A percentile compares a stretch with the other conserved stretches of the same genome.
phyloP scores from a whole-genome alignment of 2,329 filamentous ascomycete species.

The Fusarium sulawesiense region DNA sequence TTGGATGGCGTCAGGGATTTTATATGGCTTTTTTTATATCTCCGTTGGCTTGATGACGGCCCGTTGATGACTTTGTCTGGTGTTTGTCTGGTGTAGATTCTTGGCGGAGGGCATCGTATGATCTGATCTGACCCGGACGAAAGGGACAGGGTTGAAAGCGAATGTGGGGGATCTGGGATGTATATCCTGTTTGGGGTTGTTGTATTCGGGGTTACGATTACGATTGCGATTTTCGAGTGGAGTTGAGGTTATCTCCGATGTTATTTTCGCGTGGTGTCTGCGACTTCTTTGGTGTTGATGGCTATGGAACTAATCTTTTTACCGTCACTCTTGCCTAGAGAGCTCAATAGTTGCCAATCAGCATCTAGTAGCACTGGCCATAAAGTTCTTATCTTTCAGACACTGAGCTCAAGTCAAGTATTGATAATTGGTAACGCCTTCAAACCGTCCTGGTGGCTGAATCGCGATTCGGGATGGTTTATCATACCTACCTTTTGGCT shows the following conservation, averaged over 20 bases:
- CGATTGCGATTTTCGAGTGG: too few species aligned
- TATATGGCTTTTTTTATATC: not conserved
- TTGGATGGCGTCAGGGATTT: slow-evolving; percentile 2
- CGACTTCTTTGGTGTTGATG: not conserved
- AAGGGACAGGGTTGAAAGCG: not conserved
- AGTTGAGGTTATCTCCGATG: slow-evolving; percentile 13
- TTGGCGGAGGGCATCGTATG: slow-evolving; percentile 7
- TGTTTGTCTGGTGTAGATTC: not conserved
- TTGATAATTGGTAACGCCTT: not conserved
- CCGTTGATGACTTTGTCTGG: not conserved
- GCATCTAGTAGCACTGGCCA: too few species aligned
- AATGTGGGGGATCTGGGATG: not conserved
- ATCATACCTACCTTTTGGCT: not conserved
- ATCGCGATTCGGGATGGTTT: too few species aligned
- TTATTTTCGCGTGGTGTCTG: not conserved
- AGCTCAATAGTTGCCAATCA: too few species aligned
- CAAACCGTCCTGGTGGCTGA: too few species aligned
- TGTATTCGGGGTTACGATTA: too few species aligned
- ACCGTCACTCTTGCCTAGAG: too few species aligned
- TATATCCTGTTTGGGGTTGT: not conserved
- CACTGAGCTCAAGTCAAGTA: too few species aligned
- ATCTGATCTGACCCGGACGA: not conserved
- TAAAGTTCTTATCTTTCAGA: too few species aligned
- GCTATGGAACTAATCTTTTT: too few species aligned
- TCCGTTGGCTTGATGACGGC: slow-evolving; percentile 3